phyloP scores from a whole-genome alignment of 805 yeast genomes.

The Vanderwaltozyma tropicalis region DNA sequence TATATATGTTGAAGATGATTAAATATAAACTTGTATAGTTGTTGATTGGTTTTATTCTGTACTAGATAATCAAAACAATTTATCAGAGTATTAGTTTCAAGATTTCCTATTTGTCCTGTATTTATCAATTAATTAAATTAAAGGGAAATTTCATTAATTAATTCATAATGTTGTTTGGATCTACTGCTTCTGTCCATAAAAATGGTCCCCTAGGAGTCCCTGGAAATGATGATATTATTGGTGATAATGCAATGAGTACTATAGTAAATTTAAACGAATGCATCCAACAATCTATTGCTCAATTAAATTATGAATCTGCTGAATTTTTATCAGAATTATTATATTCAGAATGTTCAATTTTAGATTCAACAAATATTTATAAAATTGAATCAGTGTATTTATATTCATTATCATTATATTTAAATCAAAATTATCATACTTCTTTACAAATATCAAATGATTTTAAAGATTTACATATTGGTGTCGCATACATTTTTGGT shows the following conservation, averaged over 20 bases:
- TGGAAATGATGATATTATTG: not conserved
- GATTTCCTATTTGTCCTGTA: too few species aligned
- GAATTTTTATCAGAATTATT: conserved; percentile 80
- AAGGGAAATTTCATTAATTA: too few species aligned
- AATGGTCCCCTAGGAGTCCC: not conserved
- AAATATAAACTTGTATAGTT: too few species aligned
- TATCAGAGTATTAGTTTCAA: too few species aligned
- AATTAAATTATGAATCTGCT: conserved; percentile 44
- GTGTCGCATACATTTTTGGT: conserved; percentile 70
- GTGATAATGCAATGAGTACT: not conserved
- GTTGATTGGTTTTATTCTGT: too few species aligned
- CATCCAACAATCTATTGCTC: conserved; percentile 17
- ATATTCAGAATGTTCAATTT: conserved; percentile 38
- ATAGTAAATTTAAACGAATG: conserved; percentile 1
- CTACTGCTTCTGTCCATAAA: not conserved
- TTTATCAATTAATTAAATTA: too few species aligned
- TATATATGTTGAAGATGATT: too few species aligned
- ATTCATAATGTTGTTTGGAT: conserved; percentile 1
- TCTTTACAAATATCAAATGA: conserved; percentile 31
- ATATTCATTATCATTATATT: conserved; percentile 56
- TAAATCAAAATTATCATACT: conserved; percentile 48
- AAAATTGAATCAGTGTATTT: conserved; percentile 55
- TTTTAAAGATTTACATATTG: conserved; percentile 44
- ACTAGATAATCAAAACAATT: too few species aligned
- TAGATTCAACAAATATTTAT: conserved; percentile 18